Base-by-base conservation (phyloP, 2,329 filamentous ascomycete genomes). In the Exophiala calicioides region DNA sequence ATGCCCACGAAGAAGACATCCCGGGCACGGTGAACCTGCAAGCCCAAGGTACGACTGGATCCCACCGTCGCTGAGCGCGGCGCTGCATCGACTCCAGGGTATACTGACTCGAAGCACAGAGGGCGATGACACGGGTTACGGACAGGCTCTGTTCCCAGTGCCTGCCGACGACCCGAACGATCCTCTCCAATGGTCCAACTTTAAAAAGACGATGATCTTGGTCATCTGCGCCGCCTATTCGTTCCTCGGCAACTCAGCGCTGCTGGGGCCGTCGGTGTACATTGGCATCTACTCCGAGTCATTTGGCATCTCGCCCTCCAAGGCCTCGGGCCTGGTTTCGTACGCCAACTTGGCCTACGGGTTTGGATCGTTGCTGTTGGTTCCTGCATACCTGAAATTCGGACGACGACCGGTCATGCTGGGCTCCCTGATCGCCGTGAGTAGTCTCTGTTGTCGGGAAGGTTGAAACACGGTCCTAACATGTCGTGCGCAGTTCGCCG, bases 341-440 rank as follows among this genome's bases (percentile, higher is more conserved):
- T 83, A 82, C 58, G 74, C 79, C 0, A 82, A 82, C 59, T 67
- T 82, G 15, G 74, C 76, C 3, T 82, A 79, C 62, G 80, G 80
- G 0, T 79, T 81, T 49, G 76, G 72, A 2, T 77, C 76, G 0
- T 65, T 82, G 15, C 29, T 82, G 3, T 68, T 82, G 2, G 77
- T 83, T 0, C 79, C 79, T 0, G 60, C 77, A 26, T 83, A 83
- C 56, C 68, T 80, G 49, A 79, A 80, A 52, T 65, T 71, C 35
- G 71, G 71, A 2, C 59, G 70, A 18, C 61, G 71, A n/a, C 68
- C 70, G 2, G 65, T 73, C 5, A 68, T 72, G 58, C 59, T 74
- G 2, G 42, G 63, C 0, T 72, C 70, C 2, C 64, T 74, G 56
- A 50, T 68, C 10, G 58, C 67, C n/a, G 65, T 66, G 54, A 29